A percentile compares a stretch with the other conserved stretches of the same genome.
phyloP scores from a whole-genome alignment of 1,284 basidiomycete genomes.

The Rhodotorula glutinis region DNA sequence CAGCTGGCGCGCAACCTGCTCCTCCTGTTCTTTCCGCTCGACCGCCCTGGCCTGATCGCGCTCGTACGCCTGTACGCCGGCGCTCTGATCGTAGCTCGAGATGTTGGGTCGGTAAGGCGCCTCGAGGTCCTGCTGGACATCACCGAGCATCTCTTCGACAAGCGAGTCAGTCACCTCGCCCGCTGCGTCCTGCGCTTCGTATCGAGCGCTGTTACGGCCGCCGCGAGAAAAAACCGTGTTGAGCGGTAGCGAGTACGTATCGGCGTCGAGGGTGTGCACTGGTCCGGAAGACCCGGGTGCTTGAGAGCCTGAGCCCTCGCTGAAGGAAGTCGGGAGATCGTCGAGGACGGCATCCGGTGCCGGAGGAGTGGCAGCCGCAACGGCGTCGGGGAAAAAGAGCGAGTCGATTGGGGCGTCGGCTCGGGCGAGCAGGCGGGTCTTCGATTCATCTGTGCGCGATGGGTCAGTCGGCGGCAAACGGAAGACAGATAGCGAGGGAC shows the following conservation, averaged over 20 bases:
- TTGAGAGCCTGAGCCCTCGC: conserved; percentile 14
- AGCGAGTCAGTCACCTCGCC: conserved; percentile 40
- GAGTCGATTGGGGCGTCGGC: conserved; percentile 53
- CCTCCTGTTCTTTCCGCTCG: conserved; percentile 12
- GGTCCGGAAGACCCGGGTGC: conserved; percentile 22
- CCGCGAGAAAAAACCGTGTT: conserved; percentile 3
- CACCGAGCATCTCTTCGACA: conserved; percentile 41
- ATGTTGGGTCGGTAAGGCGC: conserved; percentile 45
- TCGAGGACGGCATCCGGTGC: conserved; percentile 5
- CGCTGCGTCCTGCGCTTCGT: conserved; percentile 27
- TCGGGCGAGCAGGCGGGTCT: conserved; percentile 40
- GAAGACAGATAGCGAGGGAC: background rate
- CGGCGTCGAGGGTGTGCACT: conserved; percentile 26
- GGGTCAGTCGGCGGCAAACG: background rate
- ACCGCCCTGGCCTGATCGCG: conserved; percentile 13
- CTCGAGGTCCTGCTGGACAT: conserved; percentile 43
- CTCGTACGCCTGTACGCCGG: conserved; percentile 20
- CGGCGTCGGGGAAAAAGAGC: conserved; percentile 45
- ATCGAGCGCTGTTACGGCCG: background rate
- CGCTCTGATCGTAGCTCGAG: conserved; percentile 34
- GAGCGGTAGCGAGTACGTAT: conserved; percentile 23
- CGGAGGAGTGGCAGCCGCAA: background rate
- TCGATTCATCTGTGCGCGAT: conserved; percentile 37
- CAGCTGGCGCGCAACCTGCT: conserved; percentile 7
- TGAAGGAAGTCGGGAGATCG: conserved; percentile 12